A percentile compares a stretch with the other conserved stretches of the same genome.
Evolutionary conservation across 495 filamentous ascomycete species (phyloP).

Genomic region (Trichoderma orchidacearum): DNA sequence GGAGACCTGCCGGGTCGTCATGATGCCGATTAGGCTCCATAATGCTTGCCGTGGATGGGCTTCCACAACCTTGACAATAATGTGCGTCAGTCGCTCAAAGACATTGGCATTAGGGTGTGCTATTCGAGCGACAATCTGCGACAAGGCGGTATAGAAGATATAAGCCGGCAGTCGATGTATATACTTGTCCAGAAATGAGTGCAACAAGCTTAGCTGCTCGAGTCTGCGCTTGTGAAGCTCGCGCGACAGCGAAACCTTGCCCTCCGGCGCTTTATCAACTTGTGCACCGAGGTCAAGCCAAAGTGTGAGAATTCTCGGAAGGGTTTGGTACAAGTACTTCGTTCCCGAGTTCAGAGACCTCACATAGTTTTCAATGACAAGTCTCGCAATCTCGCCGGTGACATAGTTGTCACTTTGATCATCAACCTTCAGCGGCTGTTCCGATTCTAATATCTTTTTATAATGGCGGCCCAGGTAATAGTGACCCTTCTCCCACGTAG

Average conservation of each 20-base stretch:
- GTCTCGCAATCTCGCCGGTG: constrained; percentile 69
- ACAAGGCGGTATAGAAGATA: constrained; percentile 80
- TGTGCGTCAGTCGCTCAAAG: constrained; percentile 55
- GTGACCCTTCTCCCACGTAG: constrained; percentile 87
- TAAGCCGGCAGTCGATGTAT: constrained; percentile 66
- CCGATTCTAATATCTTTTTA: constrained; percentile 86
- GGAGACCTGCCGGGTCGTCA: constrained; percentile 32
- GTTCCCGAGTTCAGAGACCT: constrained; percentile 74
- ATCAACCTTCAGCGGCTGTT: constrained; percentile 58
- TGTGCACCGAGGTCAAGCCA: constrained; percentile 85
- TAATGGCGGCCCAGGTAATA: constrained; percentile 97
- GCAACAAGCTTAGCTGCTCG: constrained; percentile 54
- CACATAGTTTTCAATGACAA: constrained; percentile 87
- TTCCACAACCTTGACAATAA: constrained; percentile 70
- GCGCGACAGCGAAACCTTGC: constrained; percentile 46
- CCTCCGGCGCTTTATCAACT: constrained; percentile 51
- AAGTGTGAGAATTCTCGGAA: constrained; percentile 79
- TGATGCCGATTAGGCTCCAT: constrained; percentile 80
- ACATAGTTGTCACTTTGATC: constrained; percentile 43
- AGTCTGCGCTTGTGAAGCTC: constrained; percentile 43
- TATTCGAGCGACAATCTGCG: constrained; percentile 86
- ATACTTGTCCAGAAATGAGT: constrained; percentile 60
- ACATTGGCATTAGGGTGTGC: constrained; percentile 69
- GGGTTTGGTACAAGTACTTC: constrained; percentile 88
- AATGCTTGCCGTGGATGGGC: constrained; percentile 80